Base-by-base conservation (phyloP, 2,329 filamentous ascomycete genomes). In the Periconia macrospinosa region DNA sequence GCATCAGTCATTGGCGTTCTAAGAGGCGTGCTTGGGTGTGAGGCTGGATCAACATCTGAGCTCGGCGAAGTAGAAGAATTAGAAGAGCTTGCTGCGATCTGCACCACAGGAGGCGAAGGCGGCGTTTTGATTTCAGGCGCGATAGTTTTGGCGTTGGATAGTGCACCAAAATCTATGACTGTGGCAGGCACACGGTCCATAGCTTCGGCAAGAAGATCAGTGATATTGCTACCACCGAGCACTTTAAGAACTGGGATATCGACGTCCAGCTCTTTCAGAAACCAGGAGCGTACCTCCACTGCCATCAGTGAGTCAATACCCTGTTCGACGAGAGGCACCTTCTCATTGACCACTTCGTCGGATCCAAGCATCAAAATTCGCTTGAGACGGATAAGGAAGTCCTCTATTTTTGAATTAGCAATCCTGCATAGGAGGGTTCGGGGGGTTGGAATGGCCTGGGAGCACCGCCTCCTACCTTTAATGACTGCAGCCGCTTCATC, bases 241-340 rank as follows among this genome's bases (percentile, higher is more conserved):
- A 67, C 41, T 30, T 64, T 59, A 13, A 67, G 35, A 1, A 65
- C 57, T 10, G 61, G 59, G 10, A 67, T 43, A n/a, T 61, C 55
- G 11, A 57, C 50, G 15, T 53, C 15, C n/a, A 67, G 18, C 15
- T 61, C 46, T 11, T 60, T 57, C 1, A 58, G 27, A 45, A 65
- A 61, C 62, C 63, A 66, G 1, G 55, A 53, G 3, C 60, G 52
- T 6, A 63, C n/a, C 11, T 62, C 60, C 5, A 67, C 56, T 2
- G 64, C 55, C 1, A 62, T 37, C 1, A 67, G 54, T 3, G 63
- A 66, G 42, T 67, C 64, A 10, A 66, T 17, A 6, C 64, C 64
- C 8, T 53, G 27, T 13, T 60, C 52, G 8, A 49, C 42, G 9
- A 56, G 27, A 5, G 42, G 18, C 2, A n/a, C 18, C 2, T 41